Base-by-base conservation (phyloP, 2,329 filamentous ascomycete species). In the Paecilomyces dactylethromorphus region DNA sequence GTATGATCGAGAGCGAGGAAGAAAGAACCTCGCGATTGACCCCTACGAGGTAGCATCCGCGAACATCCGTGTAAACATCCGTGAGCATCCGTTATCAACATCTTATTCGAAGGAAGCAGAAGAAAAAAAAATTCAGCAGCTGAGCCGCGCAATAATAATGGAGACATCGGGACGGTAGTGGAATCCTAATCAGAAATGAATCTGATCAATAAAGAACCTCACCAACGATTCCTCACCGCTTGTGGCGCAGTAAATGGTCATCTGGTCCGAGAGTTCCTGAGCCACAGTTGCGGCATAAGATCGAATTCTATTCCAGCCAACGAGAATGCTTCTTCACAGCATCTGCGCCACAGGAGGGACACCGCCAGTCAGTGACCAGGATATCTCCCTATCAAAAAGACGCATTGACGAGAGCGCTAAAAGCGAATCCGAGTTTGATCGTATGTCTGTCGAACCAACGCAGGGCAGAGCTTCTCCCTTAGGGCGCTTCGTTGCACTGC, bases 211-310 rank as follows among this genome's bases (percentile, higher is more conserved):
- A 45, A 21, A n/a, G 3, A 39, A 39, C 4, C 3, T 3, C 18
- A n/a, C 13, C 5, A 45, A n/a, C 2, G 15, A 18, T n/a, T 18
- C n/a, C n/a, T 45, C 39, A 45, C 39, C 39, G n/a, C 39, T 21
- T 45, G 39, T 45, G 39, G 39, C 39, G n/a, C 39, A 45, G 39
- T 8, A 2, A 2, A 10, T 18, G 6, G 15, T 45, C 39, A 45
- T 18, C n/a, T 45, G 39, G 39, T 45, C 39, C 15, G 39, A 18
- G 39, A 45, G 6, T 18, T 35, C 33, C 59, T 24, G 60, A 73
- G 70, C 70, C 71, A 71, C 68, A 67, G 67, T 71, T 70, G 67
- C 71, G 66, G 70, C 71, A 45, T 10, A n/a, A 21, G 39, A 45
- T 18, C 13, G 18, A 45, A 45, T 18, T 1, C 15, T 6, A 3